A percentile compares a stretch with the other conserved stretches of the same genome.
phyloP scores from a whole-genome alignment of 2,329 filamentous ascomycete species.

The Cordyceps cicadae region DNA sequence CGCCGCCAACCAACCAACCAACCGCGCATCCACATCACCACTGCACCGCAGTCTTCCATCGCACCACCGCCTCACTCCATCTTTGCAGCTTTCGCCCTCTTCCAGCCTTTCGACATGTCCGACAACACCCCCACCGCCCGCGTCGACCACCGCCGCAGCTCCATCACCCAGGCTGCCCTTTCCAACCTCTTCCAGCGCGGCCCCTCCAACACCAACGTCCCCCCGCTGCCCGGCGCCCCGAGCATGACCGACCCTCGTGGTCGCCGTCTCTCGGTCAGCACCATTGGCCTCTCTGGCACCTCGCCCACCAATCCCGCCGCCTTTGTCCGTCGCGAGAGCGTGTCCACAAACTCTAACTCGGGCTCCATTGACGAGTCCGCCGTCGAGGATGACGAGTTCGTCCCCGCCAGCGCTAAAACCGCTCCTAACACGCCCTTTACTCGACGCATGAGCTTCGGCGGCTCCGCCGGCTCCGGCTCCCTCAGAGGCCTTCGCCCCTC shows the following conservation, averaged over 20 bases:
- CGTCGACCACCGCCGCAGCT: slow-evolving; percentile 42
- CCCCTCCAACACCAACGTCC: slow-evolving; percentile 39
- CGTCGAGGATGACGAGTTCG: slow-evolving; percentile 58
- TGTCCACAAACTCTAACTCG: slow-evolving; percentile 54
- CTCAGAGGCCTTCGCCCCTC: slow-evolving; percentile 49
- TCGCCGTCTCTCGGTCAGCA: slow-evolving; percentile 66
- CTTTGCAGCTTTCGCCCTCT: slow-evolving; percentile 1
- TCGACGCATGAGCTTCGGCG: slow-evolving; percentile 84
- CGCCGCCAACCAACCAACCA: neutral
- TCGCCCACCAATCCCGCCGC: slow-evolving; percentile 51
- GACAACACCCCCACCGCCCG: slow-evolving; percentile 24
- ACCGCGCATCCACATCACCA: neutral
- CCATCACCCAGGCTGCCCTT: slow-evolving; percentile 48
- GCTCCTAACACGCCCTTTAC: slow-evolving; percentile 66
- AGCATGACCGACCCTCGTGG: slow-evolving; percentile 48
- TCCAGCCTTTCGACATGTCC: slow-evolving; percentile 20
- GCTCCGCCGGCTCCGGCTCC: slow-evolving; percentile 61
- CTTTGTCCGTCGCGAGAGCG: slow-evolving; percentile 54
- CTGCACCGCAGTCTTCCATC: slow-evolving; percentile 18
- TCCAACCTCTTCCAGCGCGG: slow-evolving; percentile 52
- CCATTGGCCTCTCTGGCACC: slow-evolving; percentile 63
- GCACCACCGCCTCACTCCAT: slow-evolving; percentile 16
- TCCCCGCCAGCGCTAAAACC: slow-evolving; percentile 41
- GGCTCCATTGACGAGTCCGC: slow-evolving; percentile 64
- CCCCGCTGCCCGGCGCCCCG: slow-evolving; percentile 27